Evolutionary conservation across 371 early-diverging fungal species (phyloP).

Genomic region (Apophysomyces elegans): DNA sequence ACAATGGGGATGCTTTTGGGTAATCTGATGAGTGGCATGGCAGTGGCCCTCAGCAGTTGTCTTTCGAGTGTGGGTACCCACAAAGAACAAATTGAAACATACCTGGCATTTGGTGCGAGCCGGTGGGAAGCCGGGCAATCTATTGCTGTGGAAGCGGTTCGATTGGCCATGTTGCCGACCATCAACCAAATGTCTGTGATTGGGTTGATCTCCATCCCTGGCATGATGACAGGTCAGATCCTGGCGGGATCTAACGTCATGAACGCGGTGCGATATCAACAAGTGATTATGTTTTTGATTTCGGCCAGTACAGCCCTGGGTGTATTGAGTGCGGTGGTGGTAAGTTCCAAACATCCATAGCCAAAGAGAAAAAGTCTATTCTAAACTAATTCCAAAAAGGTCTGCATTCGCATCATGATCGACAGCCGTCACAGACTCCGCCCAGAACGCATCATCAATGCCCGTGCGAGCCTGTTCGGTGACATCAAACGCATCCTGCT

Average conservation of each 20-base stretch:
- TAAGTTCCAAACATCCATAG: constrained; percentile 24
- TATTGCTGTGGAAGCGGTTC: constrained; percentile 72
- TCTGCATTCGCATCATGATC: constrained; percentile 60
- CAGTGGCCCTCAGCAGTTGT: constrained; percentile 73
- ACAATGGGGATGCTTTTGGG: constrained; percentile 88
- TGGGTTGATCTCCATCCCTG: constrained; percentile 89
- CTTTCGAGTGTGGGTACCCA: constrained; percentile 59
- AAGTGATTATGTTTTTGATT: constrained; percentile 85
- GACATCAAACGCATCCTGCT: constrained; percentile 23
- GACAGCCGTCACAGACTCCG: constrained; percentile 62
- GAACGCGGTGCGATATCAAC: constrained; percentile 82
- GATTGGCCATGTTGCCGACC: constrained; percentile 79
- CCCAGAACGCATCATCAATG: constrained; percentile 58
- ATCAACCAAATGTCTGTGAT: constrained; percentile 86
- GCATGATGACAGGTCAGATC: constrained; percentile 92
- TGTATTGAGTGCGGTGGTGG: constrained; percentile 64
- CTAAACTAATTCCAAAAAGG: constrained; percentile 19
- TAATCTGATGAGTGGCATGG: constrained; percentile 83
- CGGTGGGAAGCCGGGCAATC: constrained; percentile 86
- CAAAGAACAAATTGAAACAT: constrained; percentile 68
- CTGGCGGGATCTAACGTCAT: constrained; percentile 81
- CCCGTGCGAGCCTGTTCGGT: constrained; percentile 29
- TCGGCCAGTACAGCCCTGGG: constrained; percentile 72
- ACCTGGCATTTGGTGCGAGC: constrained; percentile 81
- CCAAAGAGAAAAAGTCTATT: background rate